Conservation (phyloP, 495 filamentous ascomycete genomes). For the Melanomma pulvis-pyrius region DNA sequence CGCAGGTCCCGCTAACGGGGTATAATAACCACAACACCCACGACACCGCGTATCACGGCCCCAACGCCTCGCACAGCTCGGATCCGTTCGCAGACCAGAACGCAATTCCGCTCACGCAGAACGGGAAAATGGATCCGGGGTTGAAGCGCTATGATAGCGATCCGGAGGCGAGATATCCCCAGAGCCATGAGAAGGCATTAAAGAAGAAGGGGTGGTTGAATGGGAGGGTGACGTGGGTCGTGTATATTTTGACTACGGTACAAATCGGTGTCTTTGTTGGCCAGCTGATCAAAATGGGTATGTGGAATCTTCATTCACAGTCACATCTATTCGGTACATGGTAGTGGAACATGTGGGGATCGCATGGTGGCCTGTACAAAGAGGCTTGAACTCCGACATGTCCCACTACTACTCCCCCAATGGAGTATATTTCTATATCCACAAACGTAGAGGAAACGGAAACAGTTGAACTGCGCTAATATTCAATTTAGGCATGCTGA, state of each 20-base stretch:
- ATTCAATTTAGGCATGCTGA: slow-evolving; percentile 53
- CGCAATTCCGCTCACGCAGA: slow-evolving; percentile 59
- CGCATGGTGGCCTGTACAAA: no score
- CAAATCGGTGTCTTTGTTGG: slow-evolving; percentile 89
- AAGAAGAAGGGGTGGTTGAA: slow-evolving; percentile 55
- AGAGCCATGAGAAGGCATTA: slow-evolving; percentile 51
- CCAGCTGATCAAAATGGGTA: slow-evolving; percentile 82
- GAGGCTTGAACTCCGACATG: no score
- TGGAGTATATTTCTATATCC: no score
- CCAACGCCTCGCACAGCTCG: slow-evolving; percentile 39
- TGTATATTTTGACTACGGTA: slow-evolving; percentile 74
- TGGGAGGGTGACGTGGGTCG: slow-evolving; percentile 75
- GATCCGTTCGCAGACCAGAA: slow-evolving; percentile 64
- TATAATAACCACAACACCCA: slow-evolving; percentile 13
- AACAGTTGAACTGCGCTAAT: slow-evolving; percentile 39
- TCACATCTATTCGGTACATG: no score
- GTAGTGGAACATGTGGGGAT: no score
- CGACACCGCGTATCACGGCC: slow-evolving; percentile 55
- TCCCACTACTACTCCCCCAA: no score
- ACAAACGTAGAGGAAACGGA: no score
- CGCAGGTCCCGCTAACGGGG: not conserved
- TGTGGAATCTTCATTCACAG: no score
- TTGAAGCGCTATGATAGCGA: slow-evolving; percentile 37
- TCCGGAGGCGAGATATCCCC: slow-evolving; percentile 46
- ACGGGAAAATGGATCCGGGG: slow-evolving; percentile 40